phyloP scores from a whole-genome alignment of 1,284 basidiomycete species.

The Ustanciosporium gigantosporum region DNA sequence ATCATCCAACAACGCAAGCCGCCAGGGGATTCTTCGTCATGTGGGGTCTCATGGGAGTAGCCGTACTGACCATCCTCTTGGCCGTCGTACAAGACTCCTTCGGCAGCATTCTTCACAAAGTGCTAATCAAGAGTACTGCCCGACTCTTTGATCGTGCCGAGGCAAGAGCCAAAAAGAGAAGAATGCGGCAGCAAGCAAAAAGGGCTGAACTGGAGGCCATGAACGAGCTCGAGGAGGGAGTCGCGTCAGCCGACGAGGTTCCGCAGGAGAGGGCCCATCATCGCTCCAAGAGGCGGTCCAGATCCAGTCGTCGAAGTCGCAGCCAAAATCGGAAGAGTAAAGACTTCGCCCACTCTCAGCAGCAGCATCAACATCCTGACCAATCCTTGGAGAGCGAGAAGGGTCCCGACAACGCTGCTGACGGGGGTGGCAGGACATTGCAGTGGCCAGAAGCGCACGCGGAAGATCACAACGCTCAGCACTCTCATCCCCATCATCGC shows the following conservation, averaged over 20 bases:
- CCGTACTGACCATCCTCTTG: slow-evolving; percentile 43
- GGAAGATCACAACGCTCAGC: too few relatives aligned
- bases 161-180: slow-evolving; percentile 10
- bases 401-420: too few relatives aligned
- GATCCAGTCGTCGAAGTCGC: background rate
- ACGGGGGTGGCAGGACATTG: too few relatives aligned
- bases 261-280: too few relatives aligned
- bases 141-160: slow-evolving; percentile 22
- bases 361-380: background rate
- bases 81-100: slow-evolving; percentile 65
- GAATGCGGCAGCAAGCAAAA: background rate
- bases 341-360: background rate
- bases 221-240: background rate
- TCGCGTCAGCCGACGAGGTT: too few relatives aligned
- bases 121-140: slow-evolving; percentile 13
- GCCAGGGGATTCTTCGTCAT: slow-evolving; percentile 78
- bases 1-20: slow-evolving; percentile 58
- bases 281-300: background rate
- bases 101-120: slow-evolving; percentile 25
- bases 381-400: background rate
- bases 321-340: background rate
- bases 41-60: slow-evolving; percentile 69
- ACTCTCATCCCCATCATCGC: background rate
- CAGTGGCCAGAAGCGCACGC: too few relatives aligned
- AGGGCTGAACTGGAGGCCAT: too few relatives aligned